phyloP scores from a whole-genome alignment of 768 basidiomycete species.

The Tricholoma sp. region DNA sequence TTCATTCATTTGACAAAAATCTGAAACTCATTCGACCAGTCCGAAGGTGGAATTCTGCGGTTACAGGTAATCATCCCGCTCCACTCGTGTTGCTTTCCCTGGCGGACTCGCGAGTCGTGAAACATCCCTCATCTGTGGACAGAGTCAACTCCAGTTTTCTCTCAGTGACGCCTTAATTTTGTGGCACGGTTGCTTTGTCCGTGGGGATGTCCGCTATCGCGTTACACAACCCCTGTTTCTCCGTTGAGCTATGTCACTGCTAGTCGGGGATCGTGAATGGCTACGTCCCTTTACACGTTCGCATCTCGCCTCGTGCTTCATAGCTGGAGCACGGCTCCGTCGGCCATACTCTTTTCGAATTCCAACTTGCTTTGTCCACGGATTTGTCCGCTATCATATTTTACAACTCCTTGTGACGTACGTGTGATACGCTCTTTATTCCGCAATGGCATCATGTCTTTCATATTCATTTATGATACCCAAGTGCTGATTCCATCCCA shows the following conservation, averaged over 20 bases:
- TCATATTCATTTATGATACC: background rate
- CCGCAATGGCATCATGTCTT: background rate
- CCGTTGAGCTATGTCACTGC: background rate
- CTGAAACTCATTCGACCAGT: constrained; percentile 34
- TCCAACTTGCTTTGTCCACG: constrained; percentile 6
- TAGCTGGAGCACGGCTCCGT: background rate
- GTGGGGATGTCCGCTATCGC: background rate
- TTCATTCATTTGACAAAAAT: background rate
- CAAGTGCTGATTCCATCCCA: constrained; percentile 19
- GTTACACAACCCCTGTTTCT: background rate
- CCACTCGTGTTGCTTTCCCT: background rate
- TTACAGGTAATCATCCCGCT: constrained; percentile 63
- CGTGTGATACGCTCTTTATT: background rate
- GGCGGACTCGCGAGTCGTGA: background rate
- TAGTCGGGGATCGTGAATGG: background rate
- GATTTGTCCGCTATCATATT: constrained; percentile 4
- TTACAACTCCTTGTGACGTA: background rate
- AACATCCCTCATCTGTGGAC: constrained; percentile 2
- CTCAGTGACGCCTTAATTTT: background rate
- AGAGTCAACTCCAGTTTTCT: background rate
- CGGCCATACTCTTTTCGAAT: background rate
- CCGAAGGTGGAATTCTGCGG: constrained; percentile 98
- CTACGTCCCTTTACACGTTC: background rate
- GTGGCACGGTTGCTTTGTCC: background rate
- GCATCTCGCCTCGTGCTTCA: background rate